These are phyloP conservation scores for Arthroderma sp. DNA, from an alignment of 2,329 filamentous ascomycete species.

Conservation along the genomic window DNA sequence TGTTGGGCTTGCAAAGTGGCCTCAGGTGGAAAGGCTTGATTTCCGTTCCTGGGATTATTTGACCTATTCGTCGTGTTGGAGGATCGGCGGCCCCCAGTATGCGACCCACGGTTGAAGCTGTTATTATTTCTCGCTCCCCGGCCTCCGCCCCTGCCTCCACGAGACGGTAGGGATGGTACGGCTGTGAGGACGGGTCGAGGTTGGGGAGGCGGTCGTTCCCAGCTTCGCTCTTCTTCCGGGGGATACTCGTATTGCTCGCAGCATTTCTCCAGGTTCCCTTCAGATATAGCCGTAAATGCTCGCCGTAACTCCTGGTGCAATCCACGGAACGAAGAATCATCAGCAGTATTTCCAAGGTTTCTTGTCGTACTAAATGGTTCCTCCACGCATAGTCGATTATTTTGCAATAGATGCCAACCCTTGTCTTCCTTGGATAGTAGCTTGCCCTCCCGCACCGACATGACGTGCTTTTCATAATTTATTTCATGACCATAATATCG, in stretches of 20 bases:
- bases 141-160: constrained; percentile 36
- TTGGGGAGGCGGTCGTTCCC: constrained; percentile 44
- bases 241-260: constrained; percentile 84
- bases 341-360: constrained; percentile 90
- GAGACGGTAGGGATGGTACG: constrained; percentile 27
- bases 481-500: constrained; percentile 88
- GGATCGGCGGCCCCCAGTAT: constrained; percentile 37
- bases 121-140: constrained; percentile 38
- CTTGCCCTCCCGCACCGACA: constrained; percentile 74
- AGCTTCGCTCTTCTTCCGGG: constrained; percentile 55
- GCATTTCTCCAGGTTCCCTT: constrained; percentile 66
- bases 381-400: constrained; percentile 84
- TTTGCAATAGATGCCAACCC: constrained; percentile 66
- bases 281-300: constrained; percentile 70
- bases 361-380: constrained; percentile 85
- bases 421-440: constrained; percentile 72
- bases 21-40: constrained; percentile 25
- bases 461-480: constrained; percentile 69
- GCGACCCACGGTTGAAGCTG: constrained; percentile 35
- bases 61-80: constrained; percentile 42
- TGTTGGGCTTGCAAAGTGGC: constrained; percentile 21
- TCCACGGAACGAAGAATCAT: constrained; percentile 85
- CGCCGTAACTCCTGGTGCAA: constrained; percentile 79
- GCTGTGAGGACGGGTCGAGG: constrained; percentile 41
- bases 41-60: constrained; percentile 26